phyloP scores from a whole-genome alignment of 306 rosid species.

The Sicyos baderoa region DNA sequence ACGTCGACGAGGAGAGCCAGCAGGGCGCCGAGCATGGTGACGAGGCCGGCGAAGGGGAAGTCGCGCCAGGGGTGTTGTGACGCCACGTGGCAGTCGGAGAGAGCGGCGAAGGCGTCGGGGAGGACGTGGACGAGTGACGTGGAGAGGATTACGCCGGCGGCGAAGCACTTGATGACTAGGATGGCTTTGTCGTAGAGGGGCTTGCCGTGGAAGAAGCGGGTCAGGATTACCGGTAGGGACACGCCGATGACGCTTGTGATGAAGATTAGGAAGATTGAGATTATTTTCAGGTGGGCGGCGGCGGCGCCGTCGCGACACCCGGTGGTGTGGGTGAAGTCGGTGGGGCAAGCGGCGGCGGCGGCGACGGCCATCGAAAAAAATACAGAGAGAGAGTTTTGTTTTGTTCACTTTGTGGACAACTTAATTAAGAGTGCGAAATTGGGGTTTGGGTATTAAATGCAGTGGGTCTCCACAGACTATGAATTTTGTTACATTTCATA shows the following conservation, averaged over 20 bases:
- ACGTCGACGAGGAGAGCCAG: constrained; percentile 67
- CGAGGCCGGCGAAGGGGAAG: constrained; percentile 78
- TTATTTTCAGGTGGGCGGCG: constrained; percentile 50
- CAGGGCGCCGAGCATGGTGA: constrained; percentile 58
- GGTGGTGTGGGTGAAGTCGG: constrained; percentile 33
- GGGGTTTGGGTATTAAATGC: background rate
- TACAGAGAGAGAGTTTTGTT: too few species aligned
- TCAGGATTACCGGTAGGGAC: constrained; percentile 57
- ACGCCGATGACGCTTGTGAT: constrained; percentile 67
- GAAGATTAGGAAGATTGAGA: constrained; percentile 66
- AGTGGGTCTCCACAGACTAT: background rate
- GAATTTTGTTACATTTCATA: background rate
- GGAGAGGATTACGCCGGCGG: constrained; percentile 92
- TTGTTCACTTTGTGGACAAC: too few species aligned
- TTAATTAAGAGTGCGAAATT: background rate
- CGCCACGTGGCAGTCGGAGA: constrained; percentile 72
- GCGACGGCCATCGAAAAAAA: background rate
- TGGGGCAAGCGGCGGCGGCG: constrained; percentile 48
- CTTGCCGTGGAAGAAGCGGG: constrained; percentile 68
- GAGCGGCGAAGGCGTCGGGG: constrained; percentile 81
- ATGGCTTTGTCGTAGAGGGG: constrained; percentile 66
- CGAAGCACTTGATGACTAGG: constrained; percentile 68
- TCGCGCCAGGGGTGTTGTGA: constrained; percentile 80
- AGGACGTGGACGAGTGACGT: constrained; percentile 95
- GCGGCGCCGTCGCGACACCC: constrained; percentile 57